Evolutionary conservation across 2,329 filamentous ascomycete genomes (phyloP).

Genomic region (Byssochlamys sp.): DNA sequence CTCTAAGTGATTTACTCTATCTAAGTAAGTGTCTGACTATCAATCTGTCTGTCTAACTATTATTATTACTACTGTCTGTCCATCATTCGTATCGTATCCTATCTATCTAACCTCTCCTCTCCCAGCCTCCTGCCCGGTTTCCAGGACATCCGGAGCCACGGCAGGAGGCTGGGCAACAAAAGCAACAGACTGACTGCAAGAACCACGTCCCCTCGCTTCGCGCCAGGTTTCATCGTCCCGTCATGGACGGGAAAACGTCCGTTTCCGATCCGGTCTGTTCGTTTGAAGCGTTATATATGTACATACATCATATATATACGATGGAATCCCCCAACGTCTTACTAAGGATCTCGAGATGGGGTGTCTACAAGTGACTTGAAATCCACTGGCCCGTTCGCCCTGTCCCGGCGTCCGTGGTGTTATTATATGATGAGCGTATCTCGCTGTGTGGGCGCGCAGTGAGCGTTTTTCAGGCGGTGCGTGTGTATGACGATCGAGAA

Average conservation of each 20-base stretch:
- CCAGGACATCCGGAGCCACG: neutral
- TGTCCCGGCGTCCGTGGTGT: neutral
- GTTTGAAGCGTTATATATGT: neutral
- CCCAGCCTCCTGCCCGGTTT: neutral
- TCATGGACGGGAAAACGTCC: neutral
- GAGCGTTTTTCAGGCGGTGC: neutral
- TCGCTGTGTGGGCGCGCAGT: no score
- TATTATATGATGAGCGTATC: neutral
- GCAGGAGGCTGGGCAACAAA: neutral
- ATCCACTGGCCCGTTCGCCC: neutral
- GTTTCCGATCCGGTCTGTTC: neutral
- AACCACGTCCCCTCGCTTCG: neutral
- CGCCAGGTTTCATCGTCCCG: neutral
- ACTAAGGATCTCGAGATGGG: no score
- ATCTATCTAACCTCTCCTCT: neutral
- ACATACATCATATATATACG: neutral
- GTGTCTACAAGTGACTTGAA: no score
- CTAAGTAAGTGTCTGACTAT: no score
- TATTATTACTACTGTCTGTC: no score
- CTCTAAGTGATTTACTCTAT: no score
- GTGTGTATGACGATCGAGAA: neutral
- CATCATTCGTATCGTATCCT: neutral
- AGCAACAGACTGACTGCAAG: neutral
- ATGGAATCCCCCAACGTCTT: neutral
- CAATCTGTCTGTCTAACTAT: no score